Percentiles rank a stretch among this genome's conserved stretches.
Conservation (phyloP, 2,329 filamentous ascomycete genomes). For the Ceratocystis variospora region DNA sequence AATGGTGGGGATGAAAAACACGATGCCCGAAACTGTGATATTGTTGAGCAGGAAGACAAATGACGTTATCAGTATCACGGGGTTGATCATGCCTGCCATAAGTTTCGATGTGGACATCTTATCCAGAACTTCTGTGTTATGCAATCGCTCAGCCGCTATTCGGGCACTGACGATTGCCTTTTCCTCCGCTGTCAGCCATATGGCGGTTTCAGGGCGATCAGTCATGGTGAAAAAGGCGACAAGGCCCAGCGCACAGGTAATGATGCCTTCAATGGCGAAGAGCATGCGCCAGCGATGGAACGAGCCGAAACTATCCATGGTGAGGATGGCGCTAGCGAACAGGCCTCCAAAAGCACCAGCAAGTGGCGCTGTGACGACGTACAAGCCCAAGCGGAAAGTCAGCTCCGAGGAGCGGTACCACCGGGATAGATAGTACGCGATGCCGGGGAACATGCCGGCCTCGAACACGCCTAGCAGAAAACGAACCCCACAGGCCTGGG, state of each 20-base stretch:
- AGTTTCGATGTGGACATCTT: slow-evolving; percentile 44
- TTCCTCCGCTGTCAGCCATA: slow-evolving; percentile 51
- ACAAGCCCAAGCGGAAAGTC: slow-evolving; percentile 51
- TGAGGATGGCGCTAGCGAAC: slow-evolving; percentile 50
- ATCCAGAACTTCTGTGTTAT: slow-evolving; percentile 46
- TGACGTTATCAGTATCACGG: slow-evolving; percentile 40
- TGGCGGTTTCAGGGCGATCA: slow-evolving; percentile 53
- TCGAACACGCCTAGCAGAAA: slow-evolving; percentile 58
- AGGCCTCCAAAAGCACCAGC: slow-evolving; percentile 60
- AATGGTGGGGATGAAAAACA: slow-evolving; percentile 53
- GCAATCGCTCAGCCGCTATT: slow-evolving; percentile 52
- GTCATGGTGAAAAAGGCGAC: slow-evolving; percentile 51
- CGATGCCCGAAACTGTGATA: slow-evolving; percentile 52
- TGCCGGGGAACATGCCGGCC: slow-evolving; percentile 59
- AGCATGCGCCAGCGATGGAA: slow-evolving; percentile 53
- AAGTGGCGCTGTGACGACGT: slow-evolving; percentile 56
- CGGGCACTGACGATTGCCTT: slow-evolving; percentile 52
- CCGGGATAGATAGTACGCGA: slow-evolving; percentile 57
- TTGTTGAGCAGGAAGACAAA: slow-evolving; percentile 51
- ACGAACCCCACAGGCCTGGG: slow-evolving; percentile 43
- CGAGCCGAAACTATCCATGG: slow-evolving; percentile 42
- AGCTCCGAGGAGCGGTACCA: slow-evolving; percentile 61
- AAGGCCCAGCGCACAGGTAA: slow-evolving; percentile 39
- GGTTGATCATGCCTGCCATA: slow-evolving; percentile 44
- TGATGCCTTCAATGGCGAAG: slow-evolving; percentile 55